Evolutionary conservation across 139 green algal species (phyloP).

Genomic region (Chlamydomonas schloesseri): DNA sequence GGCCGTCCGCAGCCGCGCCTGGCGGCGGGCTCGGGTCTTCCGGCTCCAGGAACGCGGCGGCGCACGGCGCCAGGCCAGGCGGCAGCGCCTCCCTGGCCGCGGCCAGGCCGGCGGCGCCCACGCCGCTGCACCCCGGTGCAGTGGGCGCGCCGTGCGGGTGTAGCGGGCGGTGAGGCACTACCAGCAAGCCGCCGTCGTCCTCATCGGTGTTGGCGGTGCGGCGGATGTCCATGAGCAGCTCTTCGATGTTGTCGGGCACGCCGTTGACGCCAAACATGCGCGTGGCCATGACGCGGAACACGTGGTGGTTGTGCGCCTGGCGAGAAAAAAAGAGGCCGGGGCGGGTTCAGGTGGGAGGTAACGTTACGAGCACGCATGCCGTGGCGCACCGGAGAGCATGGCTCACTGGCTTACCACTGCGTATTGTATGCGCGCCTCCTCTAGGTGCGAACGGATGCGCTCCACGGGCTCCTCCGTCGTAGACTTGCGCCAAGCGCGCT

Average conservation of each 20-base stretch:
- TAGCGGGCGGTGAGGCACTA: background rate
- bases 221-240: slow-evolving; percentile 43
- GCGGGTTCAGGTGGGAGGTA: background rate
- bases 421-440: slow-evolving; percentile 38
- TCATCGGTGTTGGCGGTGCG: slow-evolving; percentile 42
- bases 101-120: no score
- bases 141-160: background rate
- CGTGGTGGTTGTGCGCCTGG: slow-evolving; percentile 45
- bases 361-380: no score
- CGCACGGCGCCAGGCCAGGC: background rate
- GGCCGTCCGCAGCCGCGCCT: slow-evolving; percentile 1
- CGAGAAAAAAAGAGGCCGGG: no score
- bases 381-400: no score
- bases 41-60: slow-evolving; percentile 14
- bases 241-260: slow-evolving; percentile 32
- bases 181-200: slow-evolving; percentile 33
- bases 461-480: slow-evolving; percentile 15
- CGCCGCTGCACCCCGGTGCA: no score
- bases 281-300: slow-evolving; percentile 23
- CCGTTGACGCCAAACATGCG: slow-evolving; percentile 19
- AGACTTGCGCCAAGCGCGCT: slow-evolving; percentile 9
- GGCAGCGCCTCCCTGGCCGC: background rate
- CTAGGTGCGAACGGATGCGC: background rate
- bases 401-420: background rate
- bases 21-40: background rate